phyloP scores from a whole-genome alignment of 345 rosid genomes.

The Brassica juncea region DNA sequence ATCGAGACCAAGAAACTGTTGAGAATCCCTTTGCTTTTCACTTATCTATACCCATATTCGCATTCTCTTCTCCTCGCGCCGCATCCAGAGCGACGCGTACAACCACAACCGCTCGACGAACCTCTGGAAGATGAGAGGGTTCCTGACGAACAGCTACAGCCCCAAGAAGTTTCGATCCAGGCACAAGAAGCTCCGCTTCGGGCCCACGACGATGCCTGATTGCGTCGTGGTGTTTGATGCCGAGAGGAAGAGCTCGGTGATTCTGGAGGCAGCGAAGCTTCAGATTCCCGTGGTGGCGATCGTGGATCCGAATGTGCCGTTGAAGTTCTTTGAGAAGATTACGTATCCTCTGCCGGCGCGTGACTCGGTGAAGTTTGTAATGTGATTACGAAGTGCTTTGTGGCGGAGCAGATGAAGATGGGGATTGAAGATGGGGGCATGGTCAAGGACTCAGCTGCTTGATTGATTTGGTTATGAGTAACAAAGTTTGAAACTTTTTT shows the following conservation, averaged over 20 bases:
- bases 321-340: slow-evolving; percentile 69
- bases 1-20: too few species aligned
- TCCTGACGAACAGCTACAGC: slow-evolving; percentile 79
- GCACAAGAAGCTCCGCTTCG: slow-evolving; percentile 85
- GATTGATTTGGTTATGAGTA: not conserved
- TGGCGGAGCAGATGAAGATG: slow-evolving; percentile 71
- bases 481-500: slow-evolving; percentile 25
- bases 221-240: slow-evolving; percentile 85
- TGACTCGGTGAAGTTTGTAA: slow-evolving; percentile 90
- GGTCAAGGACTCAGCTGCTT: slow-evolving; percentile 7
- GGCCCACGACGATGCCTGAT: slow-evolving; percentile 79
- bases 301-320: slow-evolving; percentile 81
- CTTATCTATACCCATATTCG: too few species aligned
- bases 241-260: slow-evolving; percentile 80
- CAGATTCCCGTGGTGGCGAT: slow-evolving; percentile 89
- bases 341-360: slow-evolving; percentile 91
- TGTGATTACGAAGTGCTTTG: slow-evolving; percentile 78
- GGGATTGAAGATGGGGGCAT: slow-evolving; percentile 26
- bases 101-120: slow-evolving; percentile 57
- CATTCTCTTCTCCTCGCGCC: slow-evolving; percentile 45
- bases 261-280: slow-evolving; percentile 72
- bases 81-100: slow-evolving; percentile 56
- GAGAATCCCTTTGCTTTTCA: too few species aligned
- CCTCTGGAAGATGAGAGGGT: slow-evolving; percentile 81
- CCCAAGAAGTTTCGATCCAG: slow-evolving; percentile 93